Percentiles rank a stretch among this genome's conserved stretches.
These are phyloP conservation scores for Gentiana macrophylla DNA, from an alignment of 257 asterid species.

Conservation along the genomic window DNA sequence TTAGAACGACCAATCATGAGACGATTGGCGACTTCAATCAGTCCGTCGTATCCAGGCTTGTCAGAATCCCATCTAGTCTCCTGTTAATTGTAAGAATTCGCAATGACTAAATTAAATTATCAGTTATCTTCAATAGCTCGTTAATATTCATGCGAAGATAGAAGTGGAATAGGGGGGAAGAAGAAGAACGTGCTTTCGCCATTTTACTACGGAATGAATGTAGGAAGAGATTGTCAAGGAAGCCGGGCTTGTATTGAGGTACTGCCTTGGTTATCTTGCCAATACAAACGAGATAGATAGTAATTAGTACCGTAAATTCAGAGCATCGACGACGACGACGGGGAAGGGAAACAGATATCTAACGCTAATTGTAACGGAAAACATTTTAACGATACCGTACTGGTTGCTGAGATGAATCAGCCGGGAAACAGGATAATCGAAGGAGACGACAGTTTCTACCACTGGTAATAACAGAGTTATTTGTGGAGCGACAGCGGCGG, in stretches of 20 bases:
- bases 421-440: slow-evolving; percentile 15
- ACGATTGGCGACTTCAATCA: slow-evolving; percentile 70
- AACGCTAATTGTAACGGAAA: slow-evolving; percentile 2
- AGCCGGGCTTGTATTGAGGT: slow-evolving; percentile 36
- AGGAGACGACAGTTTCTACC: background rate
- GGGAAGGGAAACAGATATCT: background rate
- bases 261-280: slow-evolving; percentile 19
- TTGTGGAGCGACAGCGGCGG: no score
- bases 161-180: background rate
- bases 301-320: no score
- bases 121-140: background rate
- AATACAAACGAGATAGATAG: background rate
- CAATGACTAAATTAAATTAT: no score
- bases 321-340: background rate
- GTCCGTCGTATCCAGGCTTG: slow-evolving; percentile 72
- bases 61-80: slow-evolving; percentile 82
- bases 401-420: background rate
- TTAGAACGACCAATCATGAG: slow-evolving; percentile 60
- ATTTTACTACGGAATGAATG: slow-evolving; percentile 59
- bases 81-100: slow-evolving; percentile 12
- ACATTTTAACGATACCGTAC: no score
- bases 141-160: background rate
- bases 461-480: no score
- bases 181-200: slow-evolving; percentile 37
- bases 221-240: slow-evolving; percentile 47